These are phyloP conservation scores for Polysphondylium violaceum DNA, from an alignment of 78 protist genomes.

Conservation along the genomic window DNA sequence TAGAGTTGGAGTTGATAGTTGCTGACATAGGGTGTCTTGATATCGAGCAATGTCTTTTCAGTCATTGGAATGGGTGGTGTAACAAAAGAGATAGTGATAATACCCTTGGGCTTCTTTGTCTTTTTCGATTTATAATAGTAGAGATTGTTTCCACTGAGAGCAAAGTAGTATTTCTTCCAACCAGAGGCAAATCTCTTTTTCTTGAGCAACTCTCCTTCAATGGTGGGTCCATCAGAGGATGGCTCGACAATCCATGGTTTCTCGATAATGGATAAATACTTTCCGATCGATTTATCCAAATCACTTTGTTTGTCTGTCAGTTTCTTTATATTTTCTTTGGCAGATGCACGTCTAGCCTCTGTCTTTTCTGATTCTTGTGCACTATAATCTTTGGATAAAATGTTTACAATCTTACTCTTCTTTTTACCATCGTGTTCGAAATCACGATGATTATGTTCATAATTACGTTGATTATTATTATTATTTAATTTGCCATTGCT, in stretches of 20 bases:
- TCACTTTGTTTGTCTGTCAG: slow-evolving; percentile 44
- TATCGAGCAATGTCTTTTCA: slow-evolving; percentile 65
- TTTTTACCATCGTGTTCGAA: too few species aligned
- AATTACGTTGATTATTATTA: too few species aligned
- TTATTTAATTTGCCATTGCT: too few species aligned
- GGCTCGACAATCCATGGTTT: slow-evolving; percentile 19
- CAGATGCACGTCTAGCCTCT: too few species aligned
- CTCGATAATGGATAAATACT: slow-evolving; percentile 13
- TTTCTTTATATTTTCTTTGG: slow-evolving; percentile 2
- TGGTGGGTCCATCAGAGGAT: background rate
- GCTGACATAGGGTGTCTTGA: slow-evolving; percentile 39
- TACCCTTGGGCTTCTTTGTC: slow-evolving; percentile 74
- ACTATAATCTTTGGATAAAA: too few species aligned
- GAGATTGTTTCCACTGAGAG: slow-evolving; percentile 49
- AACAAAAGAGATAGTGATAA: slow-evolving; percentile 62
- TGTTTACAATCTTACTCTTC: too few species aligned
- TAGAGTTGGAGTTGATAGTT: slow-evolving; percentile 49
- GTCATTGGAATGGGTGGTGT: slow-evolving; percentile 46
- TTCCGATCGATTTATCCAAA: slow-evolving; percentile 23
- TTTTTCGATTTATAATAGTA: slow-evolving; percentile 35
- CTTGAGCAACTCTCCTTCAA: slow-evolving; percentile 63
- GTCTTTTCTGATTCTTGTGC: too few species aligned
- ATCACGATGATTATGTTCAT: too few species aligned
- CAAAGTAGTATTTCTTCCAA: slow-evolving; percentile 75
- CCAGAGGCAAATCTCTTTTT: slow-evolving; percentile 49